These are phyloP conservation scores for Rhodotorula sp. DNA, from an alignment of 1,284 basidiomycete species.

Conservation along the genomic window DNA sequence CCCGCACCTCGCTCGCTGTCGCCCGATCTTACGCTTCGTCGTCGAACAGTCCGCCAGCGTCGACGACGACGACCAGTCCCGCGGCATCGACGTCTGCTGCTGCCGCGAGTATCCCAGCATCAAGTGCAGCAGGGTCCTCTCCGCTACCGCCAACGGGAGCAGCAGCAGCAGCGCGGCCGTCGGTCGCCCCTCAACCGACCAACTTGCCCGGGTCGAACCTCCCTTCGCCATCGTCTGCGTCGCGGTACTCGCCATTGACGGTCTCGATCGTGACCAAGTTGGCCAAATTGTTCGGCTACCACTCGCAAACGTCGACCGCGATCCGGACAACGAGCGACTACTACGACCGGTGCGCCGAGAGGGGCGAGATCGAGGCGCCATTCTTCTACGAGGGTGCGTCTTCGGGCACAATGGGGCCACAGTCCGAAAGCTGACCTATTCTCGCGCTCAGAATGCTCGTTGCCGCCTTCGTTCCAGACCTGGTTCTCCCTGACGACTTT, in stretches of 20 bases:
- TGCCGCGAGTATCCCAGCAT: not conserved
- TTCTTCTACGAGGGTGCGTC: conserved; percentile 51
- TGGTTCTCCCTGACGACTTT: conserved; percentile 96
- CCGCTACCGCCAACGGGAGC: not conserved
- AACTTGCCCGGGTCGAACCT: conserved; percentile 38
- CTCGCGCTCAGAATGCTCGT: conserved; percentile 64
- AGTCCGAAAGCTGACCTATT: not conserved
- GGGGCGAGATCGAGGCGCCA: conserved; percentile 51
- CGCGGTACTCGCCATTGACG: conserved; percentile 39
- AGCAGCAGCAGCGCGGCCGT: conserved; percentile 14
- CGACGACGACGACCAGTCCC: not conserved
- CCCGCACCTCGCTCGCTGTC: not conserved
- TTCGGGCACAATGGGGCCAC: not conserved
- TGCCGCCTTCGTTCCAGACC: conserved; percentile 93
- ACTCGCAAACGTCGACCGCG: conserved; percentile 54
- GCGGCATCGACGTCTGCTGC: not conserved
- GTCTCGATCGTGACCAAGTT: conserved; percentile 45
- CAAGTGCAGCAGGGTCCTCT: not conserved
- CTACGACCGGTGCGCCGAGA: conserved; percentile 56
- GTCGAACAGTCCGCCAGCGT: not conserved
- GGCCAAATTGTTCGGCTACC: conserved; percentile 57
- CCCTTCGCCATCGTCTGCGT: conserved; percentile 17
- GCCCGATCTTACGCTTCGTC: conserved; percentile 8
- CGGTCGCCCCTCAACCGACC: conserved; percentile 28
- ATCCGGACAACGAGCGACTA: conserved; percentile 57